Base-by-base conservation (phyloP, 2,329 filamentous ascomycete species). In the Trichoderma polysporum region DNA sequence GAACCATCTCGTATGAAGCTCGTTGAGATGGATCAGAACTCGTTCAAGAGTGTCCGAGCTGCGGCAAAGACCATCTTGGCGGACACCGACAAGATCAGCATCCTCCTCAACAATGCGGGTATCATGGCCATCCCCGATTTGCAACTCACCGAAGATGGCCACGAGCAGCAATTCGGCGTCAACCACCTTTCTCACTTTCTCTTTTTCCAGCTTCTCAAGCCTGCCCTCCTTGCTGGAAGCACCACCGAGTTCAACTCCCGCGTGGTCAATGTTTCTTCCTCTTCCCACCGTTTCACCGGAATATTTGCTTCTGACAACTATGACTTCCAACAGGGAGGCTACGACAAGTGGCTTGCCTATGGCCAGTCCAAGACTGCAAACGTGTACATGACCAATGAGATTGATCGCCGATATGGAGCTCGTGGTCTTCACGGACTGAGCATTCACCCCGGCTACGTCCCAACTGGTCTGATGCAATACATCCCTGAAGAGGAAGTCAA, bases 311-410 rank as follows among this genome's bases (percentile, higher is more conserved):
- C 64, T 1, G 67, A 68, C 56, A 68, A 70, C 62, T 69, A 70
- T 39, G 70, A 71, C 45, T 68, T 73, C 37, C 65, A 71, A 10
- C 66, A 69, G 39, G 66, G 45, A n/a, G 33, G n/a, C 2, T 71
- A 70, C 60, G 22, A 77, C 22, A 76, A 75, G 0, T 77, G 73
- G 70, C 59, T 66, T 3, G 76, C 80, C 0, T 86, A 86, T 70
- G 79, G 75, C 0, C 79, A 84, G 69, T 75, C 77, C 62, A 87
- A 86, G 71, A 78, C 79, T 2, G 83, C 84, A 17, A 84, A 83
- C 70, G 78, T 85, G 33, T 82, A 78, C 67, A 80, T 83, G 69
- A 80, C 83, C 22, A 84, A 82, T 69, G 77, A 83, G 64, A 77
- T 86, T 31, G 83, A 85, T 41, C 78, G 83, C 5, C 77, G 76